Base-by-base conservation (phyloP, 2,329 filamentous ascomycete genomes). In the Ilyonectria destructans region DNA sequence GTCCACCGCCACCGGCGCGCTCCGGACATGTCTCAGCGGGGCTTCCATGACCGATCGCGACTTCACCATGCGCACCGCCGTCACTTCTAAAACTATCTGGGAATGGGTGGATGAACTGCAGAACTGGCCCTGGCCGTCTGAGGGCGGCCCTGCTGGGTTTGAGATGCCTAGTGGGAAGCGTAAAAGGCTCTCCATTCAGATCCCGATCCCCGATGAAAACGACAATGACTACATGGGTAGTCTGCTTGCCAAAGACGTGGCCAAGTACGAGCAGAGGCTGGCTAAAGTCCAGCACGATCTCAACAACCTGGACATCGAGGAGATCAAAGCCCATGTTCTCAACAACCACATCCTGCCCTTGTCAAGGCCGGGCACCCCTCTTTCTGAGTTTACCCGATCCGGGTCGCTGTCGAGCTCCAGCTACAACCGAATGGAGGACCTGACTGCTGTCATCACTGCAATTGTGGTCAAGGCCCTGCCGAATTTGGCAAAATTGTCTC, bases 391-490 rank as follows among this genome's bases (percentile, higher is more conserved):
- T 19, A 75, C 74, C 23, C 74, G 69, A 35, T 70, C 69, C 3
- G 74, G 82, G 12, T 85, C 85, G 12, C 83, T 85, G 54, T 80
- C 85, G 70, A 75, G 83, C 75, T 84, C 89, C 2, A 84, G 79
- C 55, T 93, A 93, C 80, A 89, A 88, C 69, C 91, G 88, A 68
- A 89, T 98, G 85, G 95, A 96, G 74, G 96, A 98, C 80, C 90
- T 97, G 75, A 95, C 94, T 9, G 94, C 96, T 26, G 88, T 98
- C 54, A 89, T 98, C 64, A 98, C 96, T 1, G 93, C 95, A 31
- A 97, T 96, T 37, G 93, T 97, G 19, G 83, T 99, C n/a, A 93
- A 96, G 77, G 90, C 94, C 4, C 86, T 99, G 21, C 96, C 96
- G 1, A 91, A 93, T 67, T 83, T 98, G 48, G 92, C 94, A 10